phyloP scores from a whole-genome alignment of 768 basidiomycete genomes.

The Albatrellus ellisii region DNA sequence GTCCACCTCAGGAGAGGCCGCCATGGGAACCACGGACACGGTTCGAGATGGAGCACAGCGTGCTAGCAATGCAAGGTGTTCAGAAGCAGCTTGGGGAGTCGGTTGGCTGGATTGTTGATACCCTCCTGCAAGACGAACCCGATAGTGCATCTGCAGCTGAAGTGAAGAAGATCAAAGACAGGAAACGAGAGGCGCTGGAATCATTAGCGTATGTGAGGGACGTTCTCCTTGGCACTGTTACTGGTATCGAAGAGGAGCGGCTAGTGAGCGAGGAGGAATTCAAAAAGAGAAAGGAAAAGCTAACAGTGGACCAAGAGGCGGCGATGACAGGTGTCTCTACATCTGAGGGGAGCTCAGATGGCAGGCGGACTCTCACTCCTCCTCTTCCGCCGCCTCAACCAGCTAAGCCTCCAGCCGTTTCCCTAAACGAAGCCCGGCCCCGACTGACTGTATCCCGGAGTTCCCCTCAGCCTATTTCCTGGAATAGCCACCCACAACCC shows the following conservation, averaged over 20 bases:
- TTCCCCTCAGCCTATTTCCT: slow-evolving; percentile 9
- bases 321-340: slow-evolving; percentile 1
- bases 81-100: slow-evolving; percentile 59
- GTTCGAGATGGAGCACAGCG: slow-evolving; percentile 60
- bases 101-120: slow-evolving; percentile 62
- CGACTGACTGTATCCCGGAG: slow-evolving; percentile 8
- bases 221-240: slow-evolving; percentile 41
- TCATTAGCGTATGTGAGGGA: slow-evolving; percentile 70
- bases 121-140: slow-evolving; percentile 42
- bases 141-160: slow-evolving; percentile 29
- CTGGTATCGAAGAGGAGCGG: slow-evolving; percentile 51
- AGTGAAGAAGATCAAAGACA: slow-evolving; percentile 29
- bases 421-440: slow-evolving; percentile 5
- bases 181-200: slow-evolving; percentile 53
- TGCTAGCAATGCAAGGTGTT: slow-evolving; percentile 35
- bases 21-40: slow-evolving; percentile 58
- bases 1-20: slow-evolving; percentile 40
- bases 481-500: slow-evolving; percentile 9
- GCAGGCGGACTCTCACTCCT: slow-evolving; percentile 3
- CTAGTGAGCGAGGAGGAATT: slow-evolving; percentile 43
- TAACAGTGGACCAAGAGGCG: slow-evolving; percentile 14
- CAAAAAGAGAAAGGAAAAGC: slow-evolving; percentile 22
- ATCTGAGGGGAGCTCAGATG: not conserved
- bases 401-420: slow-evolving; percentile 4
- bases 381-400: slow-evolving; percentile 13